These are phyloP conservation scores for Auricularia cornea DNA, from an alignment of 768 basidiomycete genomes.

Conservation along the genomic window DNA sequence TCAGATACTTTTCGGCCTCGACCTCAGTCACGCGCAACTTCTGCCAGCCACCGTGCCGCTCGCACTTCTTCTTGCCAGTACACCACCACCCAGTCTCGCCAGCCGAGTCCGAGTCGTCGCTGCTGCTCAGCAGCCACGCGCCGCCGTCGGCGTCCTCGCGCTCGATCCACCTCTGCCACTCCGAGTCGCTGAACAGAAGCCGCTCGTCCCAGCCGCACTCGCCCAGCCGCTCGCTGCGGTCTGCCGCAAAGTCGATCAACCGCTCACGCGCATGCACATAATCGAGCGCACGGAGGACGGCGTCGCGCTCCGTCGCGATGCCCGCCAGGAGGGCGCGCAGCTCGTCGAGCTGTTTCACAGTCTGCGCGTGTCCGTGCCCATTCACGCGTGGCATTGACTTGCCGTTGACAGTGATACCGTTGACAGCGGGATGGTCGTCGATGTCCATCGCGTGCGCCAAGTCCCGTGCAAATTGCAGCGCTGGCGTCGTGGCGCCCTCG, in stretches of 20 bases:
- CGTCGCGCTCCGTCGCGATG: constrained; percentile 53
- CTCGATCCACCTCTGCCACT: constrained; percentile 68
- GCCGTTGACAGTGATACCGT: constrained; percentile 2
- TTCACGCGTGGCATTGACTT: not conserved
- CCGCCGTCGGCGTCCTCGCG: constrained; percentile 40
- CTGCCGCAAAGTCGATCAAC: constrained; percentile 57
- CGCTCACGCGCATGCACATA: constrained; percentile 62
- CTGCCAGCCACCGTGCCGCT: constrained; percentile 83
- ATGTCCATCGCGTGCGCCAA: not conserved
- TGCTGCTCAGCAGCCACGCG: constrained; percentile 35
- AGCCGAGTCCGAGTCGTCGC: constrained; percentile 10
- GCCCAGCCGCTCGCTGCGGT: constrained; percentile 52
- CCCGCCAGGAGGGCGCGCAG: constrained; percentile 47
- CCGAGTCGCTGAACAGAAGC: constrained; percentile 73
- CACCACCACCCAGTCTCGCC: constrained; percentile 70
- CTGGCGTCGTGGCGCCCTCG: constrained; percentile 44
- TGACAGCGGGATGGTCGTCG: constrained; percentile 16
- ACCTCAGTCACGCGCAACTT: constrained; percentile 64
- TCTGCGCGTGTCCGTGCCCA: constrained; percentile 15
- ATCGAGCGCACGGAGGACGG: constrained; percentile 61
- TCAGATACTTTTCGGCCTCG: constrained; percentile 65
- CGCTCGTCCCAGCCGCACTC: constrained; percentile 88
- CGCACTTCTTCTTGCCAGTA: constrained; percentile 62
- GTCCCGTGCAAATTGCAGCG: not conserved
- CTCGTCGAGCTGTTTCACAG: constrained; percentile 41